Evolutionary conservation across 2,329 filamentous ascomycete species (phyloP).

Genomic region (Plectosphaerella cucumerina): DNA sequence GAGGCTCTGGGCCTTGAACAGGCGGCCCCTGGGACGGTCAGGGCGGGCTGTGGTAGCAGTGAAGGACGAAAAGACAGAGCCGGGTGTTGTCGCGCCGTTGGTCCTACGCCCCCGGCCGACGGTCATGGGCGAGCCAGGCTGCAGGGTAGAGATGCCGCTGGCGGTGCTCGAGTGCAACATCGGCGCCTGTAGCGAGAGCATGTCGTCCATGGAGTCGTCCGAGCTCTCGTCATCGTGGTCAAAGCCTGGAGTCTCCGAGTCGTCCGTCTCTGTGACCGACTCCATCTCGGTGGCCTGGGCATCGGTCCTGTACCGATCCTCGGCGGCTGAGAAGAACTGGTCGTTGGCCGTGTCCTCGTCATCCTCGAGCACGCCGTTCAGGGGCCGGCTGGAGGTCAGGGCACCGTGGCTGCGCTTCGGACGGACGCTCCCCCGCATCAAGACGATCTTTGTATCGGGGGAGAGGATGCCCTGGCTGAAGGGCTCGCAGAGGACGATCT

Average conservation of each 20-base stretch:
- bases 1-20: slow-evolving; percentile 81
- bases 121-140: slow-evolving; percentile 76
- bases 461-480: slow-evolving; percentile 82
- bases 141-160: slow-evolving; percentile 75
- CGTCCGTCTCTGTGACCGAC: slow-evolving; percentile 55
- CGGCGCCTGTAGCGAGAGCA: slow-evolving; percentile 84
- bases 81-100: slow-evolving; percentile 76
- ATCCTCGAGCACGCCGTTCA: slow-evolving; percentile 56
- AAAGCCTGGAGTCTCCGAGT: slow-evolving; percentile 55
- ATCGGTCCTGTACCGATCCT: slow-evolving; percentile 65
- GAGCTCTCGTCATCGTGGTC: slow-evolving; percentile 74
- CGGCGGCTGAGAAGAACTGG: slow-evolving; percentile 87
- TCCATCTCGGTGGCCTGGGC: slow-evolving; percentile 55
- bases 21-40: slow-evolving; percentile 66
- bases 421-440: slow-evolving; percentile 61
- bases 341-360: slow-evolving; percentile 85
- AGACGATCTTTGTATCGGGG: slow-evolving; percentile 75
- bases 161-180: slow-evolving; percentile 72
- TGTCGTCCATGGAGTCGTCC: slow-evolving; percentile 87
- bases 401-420: slow-evolving; percentile 47
- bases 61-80: slow-evolving; percentile 84
- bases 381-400: slow-evolving; percentile 42
- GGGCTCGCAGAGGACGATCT: slow-evolving; percentile 89
- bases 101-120: slow-evolving; percentile 58
- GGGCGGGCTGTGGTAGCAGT: slow-evolving; percentile 78